These are phyloP conservation scores for Penicillium angulare DNA, from an alignment of 495 filamentous ascomycete species.

Conservation along the genomic window DNA sequence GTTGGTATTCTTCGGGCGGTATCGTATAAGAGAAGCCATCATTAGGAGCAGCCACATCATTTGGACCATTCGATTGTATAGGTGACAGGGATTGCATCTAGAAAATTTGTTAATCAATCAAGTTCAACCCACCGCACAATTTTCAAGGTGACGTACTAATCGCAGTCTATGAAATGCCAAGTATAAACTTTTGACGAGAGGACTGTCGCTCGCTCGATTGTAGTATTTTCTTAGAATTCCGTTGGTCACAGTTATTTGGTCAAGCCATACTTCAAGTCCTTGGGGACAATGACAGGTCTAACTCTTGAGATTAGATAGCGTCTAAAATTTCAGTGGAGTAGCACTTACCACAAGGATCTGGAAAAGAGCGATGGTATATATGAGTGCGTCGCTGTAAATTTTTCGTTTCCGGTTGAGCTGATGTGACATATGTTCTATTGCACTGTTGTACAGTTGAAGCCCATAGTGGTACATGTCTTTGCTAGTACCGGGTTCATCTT, in stretches of 20 bases:
- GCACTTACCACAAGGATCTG: slow-evolving; percentile 5
- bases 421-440: slow-evolving; percentile 3
- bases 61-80: background rate
- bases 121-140: too few species aligned
- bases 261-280: slow-evolving; percentile 1
- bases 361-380: slow-evolving; percentile 10
- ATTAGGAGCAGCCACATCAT: background rate
- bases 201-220: background rate
- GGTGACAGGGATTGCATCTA: slow-evolving; percentile 5
- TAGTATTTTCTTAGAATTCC: slow-evolving; percentile 2
- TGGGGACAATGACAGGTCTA: slow-evolving; percentile 3
- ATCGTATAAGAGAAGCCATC: background rate
- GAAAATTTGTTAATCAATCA: background rate
- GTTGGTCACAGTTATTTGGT: slow-evolving; percentile 3
- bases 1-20: background rate
- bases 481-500: too few species aligned
- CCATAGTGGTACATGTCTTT: slow-evolving; percentile 7
- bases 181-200: background rate
- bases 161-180: slow-evolving; percentile 3
- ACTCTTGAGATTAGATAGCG: background rate
- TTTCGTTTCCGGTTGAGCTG: slow-evolving; percentile 5
- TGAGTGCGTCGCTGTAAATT: slow-evolving; percentile 5
- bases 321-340: too few species aligned
- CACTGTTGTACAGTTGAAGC: slow-evolving; percentile 11
- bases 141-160: background rate